Base-by-base conservation (phyloP, 176 grass and related monocot genomes). In the Ananas comosus region DNA sequence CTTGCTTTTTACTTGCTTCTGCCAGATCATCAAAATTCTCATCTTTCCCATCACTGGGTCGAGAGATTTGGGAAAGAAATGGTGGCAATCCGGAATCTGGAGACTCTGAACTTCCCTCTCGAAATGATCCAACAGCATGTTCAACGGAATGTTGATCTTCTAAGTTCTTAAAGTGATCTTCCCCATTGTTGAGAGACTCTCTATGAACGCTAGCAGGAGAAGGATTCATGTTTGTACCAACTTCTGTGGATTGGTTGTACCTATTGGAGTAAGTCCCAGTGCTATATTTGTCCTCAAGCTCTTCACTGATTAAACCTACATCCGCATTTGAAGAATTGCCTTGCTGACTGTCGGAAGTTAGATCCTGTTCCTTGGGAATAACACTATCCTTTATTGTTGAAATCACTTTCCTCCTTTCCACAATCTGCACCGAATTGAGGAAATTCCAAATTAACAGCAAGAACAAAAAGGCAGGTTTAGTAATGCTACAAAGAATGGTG, bases 351-450 rank as follows among this genome's bases (percentile, higher is more conserved):
- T 61, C 77, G 16, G 51, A 68, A 69, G 7, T 29, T 33, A 76
- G 33, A n/a, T 71, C 81, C 65, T 85, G 80, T 66, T 76, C 76
- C 54, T 82, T 74, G 50, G 70, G 64, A 70, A 83, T 68, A 81
- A 82, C 79, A 81, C 78, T 84, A 76, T 87, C 81, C 47, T 82
- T 78, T 48, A 85, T 78, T 69, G 71, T 49, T 75, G 89, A 83
- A 47, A 85, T 67, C 33, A 87, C 59, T 73, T 97, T 90, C 75
- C 81, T 92, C 76, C 76, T 97, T 78, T 92, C 86, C 0, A 88
- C 72, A 85, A 97, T 90, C 93, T 97, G 77, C 65, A 83, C 63
- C 64, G 70, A 87, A 63, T 83, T 68, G 19, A 49, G 18, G 59
- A 53, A 13, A 79, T 82, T 13, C 23, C 4, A 16, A 17, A 84